These are phyloP conservation scores for Lodderomyces oxycetoniae DNA, from an alignment of 1,139 yeast species.

Conservation along the genomic window DNA sequence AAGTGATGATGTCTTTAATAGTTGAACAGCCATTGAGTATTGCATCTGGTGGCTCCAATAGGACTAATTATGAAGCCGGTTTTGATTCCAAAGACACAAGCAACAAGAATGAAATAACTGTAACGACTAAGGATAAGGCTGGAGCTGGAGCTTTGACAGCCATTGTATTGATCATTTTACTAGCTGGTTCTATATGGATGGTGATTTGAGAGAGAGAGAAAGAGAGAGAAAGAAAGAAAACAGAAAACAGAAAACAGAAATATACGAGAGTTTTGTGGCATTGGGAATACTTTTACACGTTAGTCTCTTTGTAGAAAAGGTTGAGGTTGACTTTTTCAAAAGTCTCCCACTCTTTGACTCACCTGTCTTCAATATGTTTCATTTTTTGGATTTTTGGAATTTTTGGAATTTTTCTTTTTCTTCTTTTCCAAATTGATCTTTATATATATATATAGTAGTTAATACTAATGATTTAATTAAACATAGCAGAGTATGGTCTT, in stretches of 20 bases:
- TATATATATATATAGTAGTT: too few relatives aligned
- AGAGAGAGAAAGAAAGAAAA: slow-evolving; percentile 1
- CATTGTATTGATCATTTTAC: slow-evolving; percentile 31
- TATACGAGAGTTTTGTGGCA: too few relatives aligned
- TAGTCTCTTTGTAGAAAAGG: too few relatives aligned
- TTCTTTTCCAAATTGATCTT: too few relatives aligned
- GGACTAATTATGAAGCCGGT: slow-evolving; percentile 48
- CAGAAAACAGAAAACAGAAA: slow-evolving; percentile 1
- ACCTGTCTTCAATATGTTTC: too few relatives aligned
- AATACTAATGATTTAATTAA: not conserved
- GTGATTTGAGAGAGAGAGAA: slow-evolving; percentile 21
- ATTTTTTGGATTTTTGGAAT: too few relatives aligned
- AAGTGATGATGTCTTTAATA: slow-evolving; percentile 45
- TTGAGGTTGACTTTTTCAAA: too few relatives aligned
- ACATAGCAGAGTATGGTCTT: slow-evolving; percentile 33
- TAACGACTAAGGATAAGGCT: slow-evolving; percentile 39
- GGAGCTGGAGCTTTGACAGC: slow-evolving; percentile 49
- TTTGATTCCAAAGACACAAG: slow-evolving; percentile 22
- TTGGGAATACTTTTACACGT: too few relatives aligned
- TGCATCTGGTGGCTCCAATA: slow-evolving; percentile 43
- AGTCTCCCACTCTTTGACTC: too few relatives aligned
- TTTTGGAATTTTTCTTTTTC: too few relatives aligned
- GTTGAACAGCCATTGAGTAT: slow-evolving; percentile 33
- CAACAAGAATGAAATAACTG: slow-evolving; percentile 28
- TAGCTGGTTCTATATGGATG: slow-evolving; percentile 46